phyloP scores from a whole-genome alignment of 805 yeast species.

The Pichia membranifaciens region DNA sequence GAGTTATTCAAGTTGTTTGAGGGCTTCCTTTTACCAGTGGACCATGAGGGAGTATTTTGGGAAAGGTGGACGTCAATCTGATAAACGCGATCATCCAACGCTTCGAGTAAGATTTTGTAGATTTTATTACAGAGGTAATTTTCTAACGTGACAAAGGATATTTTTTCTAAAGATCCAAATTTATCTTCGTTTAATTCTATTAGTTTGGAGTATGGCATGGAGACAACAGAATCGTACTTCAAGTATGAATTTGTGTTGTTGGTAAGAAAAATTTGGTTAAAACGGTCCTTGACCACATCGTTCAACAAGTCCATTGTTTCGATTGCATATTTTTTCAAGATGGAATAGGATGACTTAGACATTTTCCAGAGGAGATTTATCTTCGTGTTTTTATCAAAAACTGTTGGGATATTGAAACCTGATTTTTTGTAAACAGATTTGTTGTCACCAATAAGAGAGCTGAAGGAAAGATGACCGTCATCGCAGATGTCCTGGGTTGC shows the following conservation, averaged over 20 bases:
- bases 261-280: conserved; percentile 67
- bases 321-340: conserved; percentile 58
- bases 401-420: conserved; percentile 69
- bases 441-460: conserved; percentile 45
- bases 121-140: conserved; percentile 58
- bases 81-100: conserved; percentile 46
- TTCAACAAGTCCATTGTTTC: conserved; percentile 64
- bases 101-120: conserved; percentile 50
- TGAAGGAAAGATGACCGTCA: conserved; percentile 62
- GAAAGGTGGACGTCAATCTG: conserved; percentile 31
- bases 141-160: conserved; percentile 64
- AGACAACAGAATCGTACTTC: conserved; percentile 61
- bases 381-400: conserved; percentile 70
- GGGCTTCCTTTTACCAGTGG: conserved; percentile 46
- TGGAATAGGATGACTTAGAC: conserved; percentile 58
- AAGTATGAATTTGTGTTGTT: conserved; percentile 48
- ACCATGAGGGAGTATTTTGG: conserved; percentile 26
- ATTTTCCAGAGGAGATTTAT: conserved; percentile 78
- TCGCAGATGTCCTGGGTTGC: conserved; percentile 70
- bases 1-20: conserved; percentile 32
- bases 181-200: conserved; percentile 34
- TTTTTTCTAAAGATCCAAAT: conserved; percentile 67
- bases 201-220: conserved; percentile 42
- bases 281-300: conserved; percentile 79
- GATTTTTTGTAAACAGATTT: conserved; percentile 42